These are phyloP conservation scores for Apiotrichum domesticum DNA, from an alignment of 1,284 basidiomycete species.

Conservation along the genomic window DNA sequence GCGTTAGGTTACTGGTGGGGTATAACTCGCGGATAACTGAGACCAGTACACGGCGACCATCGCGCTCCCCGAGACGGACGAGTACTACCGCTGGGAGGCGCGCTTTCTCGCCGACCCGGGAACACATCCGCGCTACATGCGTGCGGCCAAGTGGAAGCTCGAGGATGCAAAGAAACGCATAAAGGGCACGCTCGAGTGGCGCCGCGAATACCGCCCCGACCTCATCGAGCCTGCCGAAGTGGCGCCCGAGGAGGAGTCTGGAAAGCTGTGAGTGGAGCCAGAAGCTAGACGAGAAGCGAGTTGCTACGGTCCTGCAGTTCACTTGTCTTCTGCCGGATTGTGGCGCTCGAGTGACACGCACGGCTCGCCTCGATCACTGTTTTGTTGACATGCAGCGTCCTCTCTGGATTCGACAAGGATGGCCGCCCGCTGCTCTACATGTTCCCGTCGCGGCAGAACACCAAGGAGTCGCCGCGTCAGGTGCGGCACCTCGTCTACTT, in stretches of 20 bases:
- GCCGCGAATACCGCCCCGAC: conserved; percentile 72
- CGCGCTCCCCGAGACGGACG: conserved; percentile 59
- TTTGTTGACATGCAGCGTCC: conserved; percentile 51
- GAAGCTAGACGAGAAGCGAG: background rate
- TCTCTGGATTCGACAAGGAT: conserved; percentile 75
- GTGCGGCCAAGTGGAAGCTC: conserved; percentile 74
- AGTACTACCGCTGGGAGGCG: conserved; percentile 67
- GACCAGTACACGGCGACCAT: conserved; percentile 60
- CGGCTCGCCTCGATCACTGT: no score
- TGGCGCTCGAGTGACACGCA: no score
- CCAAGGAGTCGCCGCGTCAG: conserved; percentile 65
- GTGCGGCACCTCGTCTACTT: conserved; percentile 75
- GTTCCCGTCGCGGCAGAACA: conserved; percentile 76
- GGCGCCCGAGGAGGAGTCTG: conserved; percentile 66
- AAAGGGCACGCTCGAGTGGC: conserved; percentile 70
- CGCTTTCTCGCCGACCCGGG: conserved; percentile 68
- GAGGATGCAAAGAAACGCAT: conserved; percentile 70
- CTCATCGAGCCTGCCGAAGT: conserved; percentile 70
- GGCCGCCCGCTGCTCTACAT: conserved; percentile 76
- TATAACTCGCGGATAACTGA: no score
- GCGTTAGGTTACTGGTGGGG: no score
- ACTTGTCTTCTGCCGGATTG: no score
- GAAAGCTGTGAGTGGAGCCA: conserved; percentile 65
- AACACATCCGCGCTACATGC: conserved; percentile 71
- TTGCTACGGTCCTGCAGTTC: no score